Base-by-base conservation (phyloP, 2,329 filamentous ascomycete species). In the Aspergillus novoparasiticus region DNA sequence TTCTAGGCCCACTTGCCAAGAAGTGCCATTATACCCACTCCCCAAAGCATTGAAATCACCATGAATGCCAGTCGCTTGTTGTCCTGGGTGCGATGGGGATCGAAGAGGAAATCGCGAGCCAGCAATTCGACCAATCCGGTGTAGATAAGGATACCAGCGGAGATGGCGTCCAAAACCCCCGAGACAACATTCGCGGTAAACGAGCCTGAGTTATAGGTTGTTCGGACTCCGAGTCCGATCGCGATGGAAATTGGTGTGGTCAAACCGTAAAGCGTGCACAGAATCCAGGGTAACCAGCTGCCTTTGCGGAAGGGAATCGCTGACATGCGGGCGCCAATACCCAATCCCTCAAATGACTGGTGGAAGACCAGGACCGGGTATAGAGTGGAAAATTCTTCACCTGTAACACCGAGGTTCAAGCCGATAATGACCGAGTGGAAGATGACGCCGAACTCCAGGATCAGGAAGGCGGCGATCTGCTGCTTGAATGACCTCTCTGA, bases 371-470 rank as follows among this genome's bases (percentile, higher is more conserved):
- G 80, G 46, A 88, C 86, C 3, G 84, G 82, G 72, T 87, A 87
- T 2, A 89, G 79, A 0, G 85, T 83, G 36, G 78, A 74, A 75
- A 89, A 89, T 53, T 88, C 86, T 0, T 81, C 74, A 23, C 85
- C 83, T 0, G 83, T 81, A 19, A 87, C 85, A 10, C 85, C 87
- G 11, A 89, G 78, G 59, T 86, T 89, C 59, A 89, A 80, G 2
- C 87, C 87, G 64, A 89, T 88, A 72, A 89, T 87, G 56, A 89
- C 83, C 2, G 84, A 86, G 77, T 89, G 87, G 77, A 89, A 88
- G 61, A 89, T 83, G 64, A 89, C 83, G 64, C 87, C 86, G 68
- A 83, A 88, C 72, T 88, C 87, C 23, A 86, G 81, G 53, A 82
- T 80, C 26, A 80, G 73, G 70, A 73, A 80, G 28, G 71, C 80